Evolutionary conservation across 1,284 basidiomycete genomes (phyloP), one percentile per base, ranked within the genome.

Genomic region (Exsudoporus floridanus): DNA sequence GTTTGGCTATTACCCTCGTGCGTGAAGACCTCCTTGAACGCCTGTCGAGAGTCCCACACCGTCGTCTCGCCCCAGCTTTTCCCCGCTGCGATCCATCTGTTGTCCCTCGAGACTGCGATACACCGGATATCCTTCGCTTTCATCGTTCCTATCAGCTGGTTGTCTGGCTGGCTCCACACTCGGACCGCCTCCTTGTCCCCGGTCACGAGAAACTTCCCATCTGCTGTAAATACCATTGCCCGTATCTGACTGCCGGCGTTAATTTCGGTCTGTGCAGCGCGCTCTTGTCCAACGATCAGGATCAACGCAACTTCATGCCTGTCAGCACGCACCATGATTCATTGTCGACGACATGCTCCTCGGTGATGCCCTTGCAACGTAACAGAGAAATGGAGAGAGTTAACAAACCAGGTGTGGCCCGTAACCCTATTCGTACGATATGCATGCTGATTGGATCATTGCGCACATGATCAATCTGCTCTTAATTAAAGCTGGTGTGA

Each of bases 1-100:
- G 40, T 42, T 46, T 40, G 43, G 31, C 45, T 45, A 10, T 44
- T 2, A 4, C 30, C 57, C n/a, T 59, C 30, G 7, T 54, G 40
- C 9, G 16, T 52, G 21, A 57, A 33, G 35, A 58, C 30, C 13
- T 53, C 36, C 19, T 46, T 28, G 46, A 34, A 56, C 8, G 58
- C 30, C 37, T 27, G 19, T 9, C 23, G 7, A 6, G 12, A 13
- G 16, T 55, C 36, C 52, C 50, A 61, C 18, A 59, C 41, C 2
- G 14, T 41, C 36, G 27, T 49, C 23, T 61, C 43, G 14, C 51
- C 56, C 41, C 38, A 46, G 21, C 42, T 45, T 21, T 28, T 35
- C 12, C 59, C 57, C 16, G 39, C 59, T 28, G 46, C 59, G 13
- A 59, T 55, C 44, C 44, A 61, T 44, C 4, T 41, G 1, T 25